These are phyloP conservation scores for Hortaea werneckii DNA, from an alignment of 2,329 filamentous ascomycete genomes.

Conservation along the genomic window DNA sequence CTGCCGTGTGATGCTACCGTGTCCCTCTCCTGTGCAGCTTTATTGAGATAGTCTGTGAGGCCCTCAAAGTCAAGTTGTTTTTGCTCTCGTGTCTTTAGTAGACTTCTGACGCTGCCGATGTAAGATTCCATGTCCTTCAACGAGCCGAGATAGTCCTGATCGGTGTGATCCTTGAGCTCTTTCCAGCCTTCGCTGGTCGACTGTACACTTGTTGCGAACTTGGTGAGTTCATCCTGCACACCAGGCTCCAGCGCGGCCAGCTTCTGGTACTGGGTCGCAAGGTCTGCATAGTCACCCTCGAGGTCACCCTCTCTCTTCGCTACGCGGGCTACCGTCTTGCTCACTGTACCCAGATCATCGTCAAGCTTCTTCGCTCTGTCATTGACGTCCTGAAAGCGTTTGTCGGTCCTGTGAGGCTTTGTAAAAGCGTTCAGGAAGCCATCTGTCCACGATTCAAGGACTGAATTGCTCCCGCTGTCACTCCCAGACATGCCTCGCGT, in stretches of 20 bases:
- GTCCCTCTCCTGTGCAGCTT: slow-evolving; percentile 80
- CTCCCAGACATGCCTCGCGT: slow-evolving; percentile 45
- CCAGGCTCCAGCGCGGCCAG: slow-evolving; percentile 82
- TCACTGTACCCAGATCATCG: slow-evolving; percentile 83
- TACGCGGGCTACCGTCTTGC: slow-evolving; percentile 89
- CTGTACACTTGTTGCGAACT: slow-evolving; percentile 78
- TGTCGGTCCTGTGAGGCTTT: slow-evolving; percentile 90
- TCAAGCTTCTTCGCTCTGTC: slow-evolving; percentile 90
- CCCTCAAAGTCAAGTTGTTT: slow-evolving; percentile 98
- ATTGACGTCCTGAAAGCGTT: slow-evolving; percentile 85
- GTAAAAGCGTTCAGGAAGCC: slow-evolving; percentile 95
- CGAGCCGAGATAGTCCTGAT: slow-evolving; percentile 89
- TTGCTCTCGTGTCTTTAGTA: slow-evolving; percentile 88
- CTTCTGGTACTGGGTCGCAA: slow-evolving; percentile 90
- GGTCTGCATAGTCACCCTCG: slow-evolving; percentile 76
- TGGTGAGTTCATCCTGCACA: slow-evolving; percentile 69
- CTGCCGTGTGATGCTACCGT: slow-evolving; percentile 54
- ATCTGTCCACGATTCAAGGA: slow-evolving; percentile 92
- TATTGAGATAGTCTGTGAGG: slow-evolving; percentile 88
- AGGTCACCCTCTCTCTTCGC: slow-evolving; percentile 79
- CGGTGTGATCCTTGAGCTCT: slow-evolving; percentile 77
- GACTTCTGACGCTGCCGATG: slow-evolving; percentile 71
- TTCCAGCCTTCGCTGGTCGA: slow-evolving; percentile 71
- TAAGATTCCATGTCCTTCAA: slow-evolving; percentile 95
- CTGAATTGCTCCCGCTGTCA: slow-evolving; percentile 47